Evolutionary conservation across 805 yeast species (phyloP).

Genomic region (Metschnikowia santaceciliae): DNA sequence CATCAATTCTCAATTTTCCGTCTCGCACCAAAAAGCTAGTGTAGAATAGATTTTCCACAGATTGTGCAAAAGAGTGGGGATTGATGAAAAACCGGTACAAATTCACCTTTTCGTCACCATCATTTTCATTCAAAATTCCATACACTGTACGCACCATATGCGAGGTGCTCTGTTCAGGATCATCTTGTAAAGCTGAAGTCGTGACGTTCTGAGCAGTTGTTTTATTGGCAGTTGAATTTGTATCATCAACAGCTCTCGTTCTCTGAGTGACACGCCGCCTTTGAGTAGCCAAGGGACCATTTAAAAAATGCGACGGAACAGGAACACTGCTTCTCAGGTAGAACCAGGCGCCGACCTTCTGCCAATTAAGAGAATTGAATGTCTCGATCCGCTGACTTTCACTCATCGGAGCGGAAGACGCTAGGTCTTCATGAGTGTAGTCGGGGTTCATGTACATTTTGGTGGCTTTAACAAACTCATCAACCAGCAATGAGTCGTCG

Average conservation of each 20-base stretch:
- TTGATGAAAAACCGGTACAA: constrained; percentile 67
- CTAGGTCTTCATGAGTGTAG: constrained; percentile 3
- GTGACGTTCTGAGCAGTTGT: constrained; percentile 49
- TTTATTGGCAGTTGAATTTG: constrained; percentile 26
- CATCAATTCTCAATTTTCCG: constrained; percentile 52
- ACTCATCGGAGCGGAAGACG: constrained; percentile 2
- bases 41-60: constrained; percentile 81
- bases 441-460: constrained; percentile 29
- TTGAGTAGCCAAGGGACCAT: constrained; percentile 68
- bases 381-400: constrained; percentile 8
- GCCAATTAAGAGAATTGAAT: constrained; percentile 56
- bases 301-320: constrained; percentile 53
- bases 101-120: constrained; percentile 41
- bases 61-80: constrained; percentile 71
- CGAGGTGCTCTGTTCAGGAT: constrained; percentile 59
- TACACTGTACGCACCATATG: constrained; percentile 57
- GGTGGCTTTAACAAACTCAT: constrained; percentile 41
- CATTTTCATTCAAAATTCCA: constrained; percentile 27
- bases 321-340: constrained; percentile 45
- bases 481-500: constrained; percentile 46
- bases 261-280: constrained; percentile 39
- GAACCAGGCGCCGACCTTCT: constrained; percentile 51
- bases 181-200: constrained; percentile 46
- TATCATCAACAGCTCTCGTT: constrained; percentile 39
- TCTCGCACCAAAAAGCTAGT: constrained; percentile 77